Evolutionary conservation across 169 alveolate species (phyloP).

Genomic region (Eimeria zaria): DNA sequence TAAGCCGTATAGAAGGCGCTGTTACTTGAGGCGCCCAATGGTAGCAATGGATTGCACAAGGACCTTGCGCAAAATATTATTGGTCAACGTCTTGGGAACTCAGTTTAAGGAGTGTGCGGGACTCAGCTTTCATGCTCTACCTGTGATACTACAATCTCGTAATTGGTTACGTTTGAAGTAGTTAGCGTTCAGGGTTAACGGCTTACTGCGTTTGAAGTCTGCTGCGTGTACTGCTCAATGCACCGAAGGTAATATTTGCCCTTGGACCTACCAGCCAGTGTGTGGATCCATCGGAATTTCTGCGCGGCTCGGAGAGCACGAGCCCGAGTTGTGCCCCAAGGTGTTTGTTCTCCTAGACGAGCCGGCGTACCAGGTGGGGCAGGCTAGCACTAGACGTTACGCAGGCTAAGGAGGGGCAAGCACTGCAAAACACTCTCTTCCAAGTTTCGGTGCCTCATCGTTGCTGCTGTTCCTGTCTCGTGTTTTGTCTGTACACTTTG

Average conservation of each 20-base stretch:
- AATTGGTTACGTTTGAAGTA: background rate
- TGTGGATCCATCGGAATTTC: slow-evolving; percentile 56
- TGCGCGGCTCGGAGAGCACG: slow-evolving; percentile 37
- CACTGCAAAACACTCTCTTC: background rate
- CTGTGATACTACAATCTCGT: background rate
- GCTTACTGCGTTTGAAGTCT: background rate
- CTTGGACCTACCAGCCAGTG: slow-evolving; percentile 19
- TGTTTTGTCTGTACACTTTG: background rate
- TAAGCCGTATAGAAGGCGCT: slow-evolving; percentile 18
- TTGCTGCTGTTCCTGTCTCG: background rate
- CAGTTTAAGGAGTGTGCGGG: background rate
- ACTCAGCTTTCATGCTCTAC: background rate
- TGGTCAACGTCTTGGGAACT: background rate
- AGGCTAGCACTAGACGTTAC: background rate
- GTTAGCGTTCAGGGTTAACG: background rate
- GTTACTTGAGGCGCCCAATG: slow-evolving; percentile 18
- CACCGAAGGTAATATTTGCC: slow-evolving; percentile 27
- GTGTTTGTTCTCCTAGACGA: background rate
- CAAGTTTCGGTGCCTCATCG: background rate
- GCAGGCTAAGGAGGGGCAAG: background rate
- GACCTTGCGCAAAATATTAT: background rate
- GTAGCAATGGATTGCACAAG: background rate
- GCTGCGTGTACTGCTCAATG: background rate
- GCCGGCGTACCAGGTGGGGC: background rate
- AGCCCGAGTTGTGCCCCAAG: background rate